Evolutionary conservation across 2,329 filamentous ascomycete species (phyloP).

Genomic region (Phialophora macrospora): DNA sequence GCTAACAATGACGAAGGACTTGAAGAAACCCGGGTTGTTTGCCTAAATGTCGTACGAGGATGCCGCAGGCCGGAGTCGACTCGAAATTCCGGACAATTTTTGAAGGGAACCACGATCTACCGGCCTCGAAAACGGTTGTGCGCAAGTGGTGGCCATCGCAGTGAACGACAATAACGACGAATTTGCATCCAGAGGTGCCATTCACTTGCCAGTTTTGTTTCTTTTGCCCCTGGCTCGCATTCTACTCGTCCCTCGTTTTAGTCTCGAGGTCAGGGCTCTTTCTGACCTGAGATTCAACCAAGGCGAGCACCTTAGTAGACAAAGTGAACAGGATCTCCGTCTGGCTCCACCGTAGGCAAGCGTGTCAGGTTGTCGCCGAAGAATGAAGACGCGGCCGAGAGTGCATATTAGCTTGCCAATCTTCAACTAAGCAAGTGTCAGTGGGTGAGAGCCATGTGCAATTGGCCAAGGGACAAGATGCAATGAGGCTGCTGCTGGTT

Average conservation of each 20-base stretch:
- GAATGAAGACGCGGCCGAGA: no score
- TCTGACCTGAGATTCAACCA: slow-evolving; percentile 26
- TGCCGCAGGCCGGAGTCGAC: slow-evolving; percentile 47
- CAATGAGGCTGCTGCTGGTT: no score
- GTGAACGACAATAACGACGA: slow-evolving; percentile 66
- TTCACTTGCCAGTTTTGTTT: slow-evolving; percentile 31
- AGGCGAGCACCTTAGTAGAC: slow-evolving; percentile 13
- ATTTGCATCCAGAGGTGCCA: slow-evolving; percentile 50
- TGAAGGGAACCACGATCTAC: slow-evolving; percentile 21
- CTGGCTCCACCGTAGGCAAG: slow-evolving; percentile 20
- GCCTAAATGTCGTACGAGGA: slow-evolving; percentile 63
- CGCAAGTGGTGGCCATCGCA: slow-evolving; percentile 66
- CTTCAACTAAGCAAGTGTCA: no score
- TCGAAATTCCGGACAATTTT: slow-evolving; percentile 23
- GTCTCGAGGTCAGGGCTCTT: slow-evolving; percentile 25
- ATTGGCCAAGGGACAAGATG: no score
- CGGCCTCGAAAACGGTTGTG: slow-evolving; percentile 53
- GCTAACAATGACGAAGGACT: slow-evolving; percentile 55
- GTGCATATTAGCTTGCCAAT: no score
- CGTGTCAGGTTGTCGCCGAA: neutral
- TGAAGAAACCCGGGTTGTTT: slow-evolving; percentile 60
- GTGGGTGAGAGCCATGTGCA: no score
- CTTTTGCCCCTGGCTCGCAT: slow-evolving; percentile 30
- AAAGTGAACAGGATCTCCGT: slow-evolving; percentile 18
- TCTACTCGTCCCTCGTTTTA: slow-evolving; percentile 45